Base-by-base conservation (phyloP, 805 yeast genomes). In the Kazachstania martiniae region DNA sequence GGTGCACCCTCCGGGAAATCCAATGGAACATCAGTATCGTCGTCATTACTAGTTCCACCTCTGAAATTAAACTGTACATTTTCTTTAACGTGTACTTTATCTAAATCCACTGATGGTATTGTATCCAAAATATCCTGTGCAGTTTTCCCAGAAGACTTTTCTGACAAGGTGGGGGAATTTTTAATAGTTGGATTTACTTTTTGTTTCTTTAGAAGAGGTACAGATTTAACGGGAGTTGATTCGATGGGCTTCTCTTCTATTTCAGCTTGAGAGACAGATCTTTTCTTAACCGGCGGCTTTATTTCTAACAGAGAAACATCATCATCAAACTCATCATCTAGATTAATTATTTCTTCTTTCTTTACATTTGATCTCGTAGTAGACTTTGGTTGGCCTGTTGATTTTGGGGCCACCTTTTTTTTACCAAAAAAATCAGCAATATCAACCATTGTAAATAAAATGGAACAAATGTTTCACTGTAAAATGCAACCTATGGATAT, bases 1-100 rank as follows among this genome's bases (percentile, higher is more conserved):
- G 86, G 83, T 8, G 76, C 70, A 2, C 95, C 95, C 42, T 70
- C 78, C 0, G 96, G 95, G 19, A 86, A 62, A 12, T 72, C 75
- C 5, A 33, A 28, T 9, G 42, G 37, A 13, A 33, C 42, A 14
- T 21, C 32, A 12, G 34, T 44, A 22, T 45, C 56, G 6, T 34
- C 31, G 17, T 40, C 34, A 13, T 40, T 23, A 10, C 57, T 59
- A 12, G 47, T 35, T 8, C 62, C 62, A 12, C 62, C 49, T 18
- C 34, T 32, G 43, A 74, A 81, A 42, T 71, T 67, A 47, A 63
- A 73, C 39, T 70, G 74, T 47, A 72, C 66, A 25, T 67, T 69
- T 32, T 66, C 60, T 17, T 68, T 70, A 3, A 69, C 71, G 8
- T 66, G 62, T 4, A 44, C 59, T 16, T 59, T 67, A 6, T 72